phyloP scores from a whole-genome alignment of 805 yeast genomes.

The Lipomyces spencermartinsiae region DNA sequence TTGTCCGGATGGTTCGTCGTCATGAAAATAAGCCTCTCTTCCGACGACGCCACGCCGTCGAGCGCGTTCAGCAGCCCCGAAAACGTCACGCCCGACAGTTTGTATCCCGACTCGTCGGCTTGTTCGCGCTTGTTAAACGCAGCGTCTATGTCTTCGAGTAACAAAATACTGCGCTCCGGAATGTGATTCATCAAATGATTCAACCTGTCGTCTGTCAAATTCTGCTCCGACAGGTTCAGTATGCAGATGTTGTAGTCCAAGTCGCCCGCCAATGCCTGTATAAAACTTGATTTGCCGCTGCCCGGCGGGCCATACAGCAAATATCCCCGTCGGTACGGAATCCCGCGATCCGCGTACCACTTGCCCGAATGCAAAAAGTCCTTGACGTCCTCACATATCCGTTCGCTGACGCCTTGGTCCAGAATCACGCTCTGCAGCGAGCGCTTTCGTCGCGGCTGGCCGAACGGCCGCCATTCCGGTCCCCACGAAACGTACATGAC shows the following conservation, averaged over 20 bases:
- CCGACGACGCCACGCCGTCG: slow-evolving; percentile 98
- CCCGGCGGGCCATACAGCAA: slow-evolving; percentile 97
- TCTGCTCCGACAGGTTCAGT: slow-evolving; percentile 85
- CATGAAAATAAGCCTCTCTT: slow-evolving; percentile 95
- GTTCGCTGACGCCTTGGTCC: slow-evolving; percentile 74
- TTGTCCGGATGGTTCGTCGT: slow-evolving; percentile 97
- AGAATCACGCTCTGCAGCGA: slow-evolving; percentile 83
- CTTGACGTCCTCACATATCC: slow-evolving; percentile 70
- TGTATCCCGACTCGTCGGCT: slow-evolving; percentile 73
- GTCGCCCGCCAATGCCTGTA: slow-evolving; percentile 96
- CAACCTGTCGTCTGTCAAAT: slow-evolving; percentile 90
- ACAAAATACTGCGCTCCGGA: slow-evolving; percentile 83
- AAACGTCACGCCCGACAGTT: slow-evolving; percentile 85
- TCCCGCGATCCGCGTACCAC: slow-evolving; percentile 97
- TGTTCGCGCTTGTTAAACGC: slow-evolving; percentile 88
- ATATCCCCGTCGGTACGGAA: slow-evolving; percentile 95
- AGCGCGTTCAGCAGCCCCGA: slow-evolving; percentile 92
- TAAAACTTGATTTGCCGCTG: slow-evolving; percentile 92
- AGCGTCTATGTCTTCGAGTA: slow-evolving; percentile 94
- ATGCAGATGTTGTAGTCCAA: slow-evolving; percentile 95
- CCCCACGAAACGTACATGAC: slow-evolving; percentile 95
- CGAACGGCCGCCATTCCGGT: slow-evolving; percentile 98
- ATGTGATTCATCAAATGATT: slow-evolving; percentile 96
- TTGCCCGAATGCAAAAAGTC: slow-evolving; percentile 81
- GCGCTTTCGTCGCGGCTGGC: slow-evolving; percentile 90